Percentiles rank a stretch among this genome's conserved stretches.
These are phyloP conservation scores for Tylopilus intermedius DNA, from an alignment of 768 basidiomycete species.

Conservation along the genomic window DNA sequence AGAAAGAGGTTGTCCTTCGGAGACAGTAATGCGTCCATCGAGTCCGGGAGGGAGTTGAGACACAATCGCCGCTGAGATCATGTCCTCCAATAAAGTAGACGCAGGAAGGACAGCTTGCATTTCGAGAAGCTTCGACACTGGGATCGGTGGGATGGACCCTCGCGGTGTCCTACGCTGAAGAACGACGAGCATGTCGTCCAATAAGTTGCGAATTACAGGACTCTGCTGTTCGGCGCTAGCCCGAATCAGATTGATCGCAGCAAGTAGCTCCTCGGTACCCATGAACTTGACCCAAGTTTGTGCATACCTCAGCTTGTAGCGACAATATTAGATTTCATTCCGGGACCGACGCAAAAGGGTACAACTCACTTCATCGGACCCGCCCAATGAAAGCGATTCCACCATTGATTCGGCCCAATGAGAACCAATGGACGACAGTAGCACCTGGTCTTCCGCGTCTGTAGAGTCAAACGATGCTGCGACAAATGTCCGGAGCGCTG, in stretches of 20 bases:
- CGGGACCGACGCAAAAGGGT: not conserved
- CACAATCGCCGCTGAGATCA: slow-evolving; percentile 42
- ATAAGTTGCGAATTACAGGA: slow-evolving; percentile 15
- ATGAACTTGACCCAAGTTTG: slow-evolving; percentile 55
- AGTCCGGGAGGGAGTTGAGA: slow-evolving; percentile 30
- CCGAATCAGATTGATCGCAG: slow-evolving; percentile 40
- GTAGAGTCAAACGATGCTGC: slow-evolving; percentile 34
- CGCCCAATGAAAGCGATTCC: slow-evolving; percentile 10
- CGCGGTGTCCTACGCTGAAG: slow-evolving; percentile 16
- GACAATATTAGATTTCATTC: not conserved
- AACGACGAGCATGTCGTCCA: slow-evolving; percentile 37
- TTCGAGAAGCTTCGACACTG: slow-evolving; percentile 36
- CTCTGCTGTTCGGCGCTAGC: slow-evolving; percentile 2
- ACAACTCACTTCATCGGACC: slow-evolving; percentile 11
- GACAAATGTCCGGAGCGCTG: slow-evolving; percentile 44
- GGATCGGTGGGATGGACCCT: slow-evolving; percentile 11
- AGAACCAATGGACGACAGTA: slow-evolving; percentile 37
- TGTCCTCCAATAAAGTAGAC: slow-evolving; percentile 40
- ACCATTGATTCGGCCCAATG: slow-evolving; percentile 37
- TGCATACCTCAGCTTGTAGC: slow-evolving; percentile 11
- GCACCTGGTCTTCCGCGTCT: slow-evolving; percentile 33
- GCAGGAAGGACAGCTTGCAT: slow-evolving; percentile 33
- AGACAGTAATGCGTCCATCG: slow-evolving; percentile 19
- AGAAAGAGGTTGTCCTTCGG: slow-evolving; percentile 5
- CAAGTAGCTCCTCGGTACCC: slow-evolving; percentile 36